Base-by-base conservation (phyloP, 1,139 yeast genomes). In the Geotrichum aggregatum region DNA sequence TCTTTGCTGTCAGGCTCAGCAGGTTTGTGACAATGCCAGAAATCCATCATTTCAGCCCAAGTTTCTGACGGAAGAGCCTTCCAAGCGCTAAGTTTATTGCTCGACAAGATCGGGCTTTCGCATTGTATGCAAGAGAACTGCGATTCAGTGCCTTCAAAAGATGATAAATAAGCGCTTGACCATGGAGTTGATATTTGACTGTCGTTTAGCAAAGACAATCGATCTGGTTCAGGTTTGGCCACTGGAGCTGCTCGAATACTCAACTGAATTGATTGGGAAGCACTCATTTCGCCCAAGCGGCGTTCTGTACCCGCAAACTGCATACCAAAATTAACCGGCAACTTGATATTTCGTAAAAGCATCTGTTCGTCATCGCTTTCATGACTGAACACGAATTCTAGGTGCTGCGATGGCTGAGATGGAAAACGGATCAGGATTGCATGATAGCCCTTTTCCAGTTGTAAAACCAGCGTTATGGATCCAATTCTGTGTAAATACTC, bases 1-100 rank as follows among this genome's bases (percentile, higher is more conserved):
- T 30, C 26, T 11, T 39, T 62, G 26, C 59, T 60, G 21, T 69
- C 64, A 36, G 71, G 66, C 21, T 61, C 61, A 28, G 73, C 72
- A 0, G 98, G 98, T 64, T 89, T 89, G 66, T 92, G 98, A 65
- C 98, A 92, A 66, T 92, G 98, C 98, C 98, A 92, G 59, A 85
- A 86, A 56, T 92, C 98, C 96, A 92, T 86, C 78, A 92, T 74
- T 65, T 92, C 98, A 11, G 86, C 80, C 98, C 98, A 92, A 52
- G 82, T 74, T 62, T 89, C 97, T 1, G 95, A 85, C 0, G 98
- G 98, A 83, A 91, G 78, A 44, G 87, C 87, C 47, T 65, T 66
- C 69, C 69, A 68, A 2, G 51, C 48, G 3, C 30, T 33, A 18
- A 61, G 54, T 13, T 47, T 45, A 11, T 49, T 35, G 30, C 38